Evolutionary conservation across 2,329 filamentous ascomycete species (phyloP).

Genomic region (Clonostachys chloroleuca): DNA sequence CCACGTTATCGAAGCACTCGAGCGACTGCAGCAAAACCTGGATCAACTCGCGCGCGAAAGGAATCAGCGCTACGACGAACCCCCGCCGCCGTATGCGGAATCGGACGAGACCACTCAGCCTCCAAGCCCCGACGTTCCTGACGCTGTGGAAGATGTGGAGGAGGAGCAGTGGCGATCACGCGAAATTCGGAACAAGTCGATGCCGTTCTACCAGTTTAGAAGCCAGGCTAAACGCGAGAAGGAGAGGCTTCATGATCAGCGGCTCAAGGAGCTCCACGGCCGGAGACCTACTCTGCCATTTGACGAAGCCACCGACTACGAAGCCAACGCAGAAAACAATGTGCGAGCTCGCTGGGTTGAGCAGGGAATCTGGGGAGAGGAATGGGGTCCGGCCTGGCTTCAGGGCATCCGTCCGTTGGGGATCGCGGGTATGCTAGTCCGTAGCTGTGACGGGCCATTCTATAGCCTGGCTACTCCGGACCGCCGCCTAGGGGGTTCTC

Average conservation of each 20-base stretch:
- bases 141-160: neutral
- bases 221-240: neutral
- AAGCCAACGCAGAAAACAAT: constrained; percentile 7
- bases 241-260: neutral
- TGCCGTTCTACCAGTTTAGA: neutral
- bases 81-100: neutral
- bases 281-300: constrained; percentile 6
- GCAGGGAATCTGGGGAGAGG: constrained; percentile 5
- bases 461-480: neutral
- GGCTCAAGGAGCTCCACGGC: neutral
- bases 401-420: neutral
- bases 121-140: neutral
- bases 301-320: constrained; percentile 1
- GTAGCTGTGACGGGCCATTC: neutral
- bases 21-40: constrained; percentile 1
- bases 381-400: constrained; percentile 6
- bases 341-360: constrained; percentile 5
- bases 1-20: constrained; percentile 1
- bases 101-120: constrained; percentile 2
- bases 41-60: neutral
- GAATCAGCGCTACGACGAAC: neutral
- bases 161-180: neutral
- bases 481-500: neutral
- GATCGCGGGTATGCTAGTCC: neutral
- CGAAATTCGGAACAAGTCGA: neutral